phyloP scores from a whole-genome alignment of 2,329 filamentous ascomycete species.

The Hypoxylon sp. region DNA sequence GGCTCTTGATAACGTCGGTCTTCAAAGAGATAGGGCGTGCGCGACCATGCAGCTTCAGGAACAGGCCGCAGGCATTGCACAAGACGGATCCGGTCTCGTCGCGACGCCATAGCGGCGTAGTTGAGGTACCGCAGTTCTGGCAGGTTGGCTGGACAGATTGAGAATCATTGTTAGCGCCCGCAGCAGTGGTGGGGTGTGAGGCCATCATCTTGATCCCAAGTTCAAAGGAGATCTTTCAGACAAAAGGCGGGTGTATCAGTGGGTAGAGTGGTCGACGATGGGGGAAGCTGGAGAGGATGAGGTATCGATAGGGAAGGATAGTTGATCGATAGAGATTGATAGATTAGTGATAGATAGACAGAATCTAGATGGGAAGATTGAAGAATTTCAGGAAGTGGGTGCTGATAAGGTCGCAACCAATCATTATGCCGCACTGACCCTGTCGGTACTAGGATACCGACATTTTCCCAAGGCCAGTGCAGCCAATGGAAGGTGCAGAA shows the following conservation, averaged over 20 bases:
- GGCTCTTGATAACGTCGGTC: constrained; percentile 99
- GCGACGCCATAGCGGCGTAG: constrained; percentile 95
- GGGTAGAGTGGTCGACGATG: constrained; percentile 25
- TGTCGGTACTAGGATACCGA: constrained; percentile 23
- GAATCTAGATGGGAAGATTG: constrained; percentile 36
- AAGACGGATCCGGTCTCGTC: constrained; percentile 95
- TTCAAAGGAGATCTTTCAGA: constrained; percentile 15
- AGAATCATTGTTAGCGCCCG: constrained; percentile 64
- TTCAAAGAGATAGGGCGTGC: constrained; percentile 95
- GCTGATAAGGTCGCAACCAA: constrained; percentile 36
- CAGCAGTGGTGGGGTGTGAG: constrained; percentile 52
- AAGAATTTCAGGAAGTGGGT: constrained; percentile 39
- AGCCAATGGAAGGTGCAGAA: constrained; percentile 29
- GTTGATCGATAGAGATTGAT: constrained; percentile 31
- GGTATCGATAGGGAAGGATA: constrained; percentile 39
- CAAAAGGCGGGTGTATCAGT: constrained; percentile 19
- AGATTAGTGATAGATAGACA: constrained; percentile 34
- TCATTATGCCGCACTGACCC: constrained; percentile 19
- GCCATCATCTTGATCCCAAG: constrained; percentile 45
- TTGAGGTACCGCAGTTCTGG: constrained; percentile 95
- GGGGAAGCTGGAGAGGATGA: constrained; percentile 23
- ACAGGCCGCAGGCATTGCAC: constrained; percentile 97
- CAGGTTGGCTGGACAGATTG: constrained; percentile 86
- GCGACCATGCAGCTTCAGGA: constrained; percentile 94
- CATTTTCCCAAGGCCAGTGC: constrained; percentile 17